phyloP scores from a whole-genome alignment of 2,329 filamentous ascomycete genomes.

The Tympanopsis confertula region DNA sequence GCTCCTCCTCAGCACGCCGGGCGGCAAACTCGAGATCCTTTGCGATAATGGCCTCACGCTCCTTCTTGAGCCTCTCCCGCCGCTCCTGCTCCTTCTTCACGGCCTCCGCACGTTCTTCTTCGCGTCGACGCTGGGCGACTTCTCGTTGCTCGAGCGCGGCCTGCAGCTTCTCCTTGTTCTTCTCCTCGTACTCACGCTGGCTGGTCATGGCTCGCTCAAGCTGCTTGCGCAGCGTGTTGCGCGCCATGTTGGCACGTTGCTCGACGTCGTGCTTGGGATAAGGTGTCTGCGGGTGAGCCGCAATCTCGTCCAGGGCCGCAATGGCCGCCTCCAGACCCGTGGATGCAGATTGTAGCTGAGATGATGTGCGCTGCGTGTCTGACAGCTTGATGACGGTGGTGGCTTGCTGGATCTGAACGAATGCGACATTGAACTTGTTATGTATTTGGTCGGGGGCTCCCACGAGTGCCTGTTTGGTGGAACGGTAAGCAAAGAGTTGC shows the following conservation, averaged over 20 bases:
- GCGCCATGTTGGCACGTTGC: conserved; percentile 92
- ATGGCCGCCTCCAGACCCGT: conserved; percentile 79
- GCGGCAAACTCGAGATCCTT: conserved; percentile 64
- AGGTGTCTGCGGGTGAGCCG: conserved; percentile 55
- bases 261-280: conserved; percentile 87
- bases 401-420: conserved; percentile 90
- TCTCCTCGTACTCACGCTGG: conserved; percentile 84
- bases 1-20: conserved; percentile 60
- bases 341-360: conserved; percentile 70
- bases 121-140: conserved; percentile 64
- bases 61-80: conserved; percentile 72
- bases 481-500: neutral
- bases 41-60: conserved; percentile 70
- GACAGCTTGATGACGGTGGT: conserved; percentile 64
- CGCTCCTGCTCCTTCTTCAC: conserved; percentile 62
- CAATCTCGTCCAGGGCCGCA: conserved; percentile 53
- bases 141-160: conserved; percentile 72
- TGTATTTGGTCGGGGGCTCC: conserved; percentile 75
- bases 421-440: conserved; percentile 95
- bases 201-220: conserved; percentile 73
- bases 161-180: conserved; percentile 78
- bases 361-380: conserved; percentile 66
- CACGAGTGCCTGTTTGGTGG: conserved; percentile 50
- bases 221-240: conserved; percentile 87
- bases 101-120: conserved; percentile 61